Percentiles rank a stretch among this genome's conserved stretches.
These are phyloP conservation scores for Kwoniella shivajii DNA, from an alignment of 1,284 basidiomycete genomes.

Conservation along the genomic window DNA sequence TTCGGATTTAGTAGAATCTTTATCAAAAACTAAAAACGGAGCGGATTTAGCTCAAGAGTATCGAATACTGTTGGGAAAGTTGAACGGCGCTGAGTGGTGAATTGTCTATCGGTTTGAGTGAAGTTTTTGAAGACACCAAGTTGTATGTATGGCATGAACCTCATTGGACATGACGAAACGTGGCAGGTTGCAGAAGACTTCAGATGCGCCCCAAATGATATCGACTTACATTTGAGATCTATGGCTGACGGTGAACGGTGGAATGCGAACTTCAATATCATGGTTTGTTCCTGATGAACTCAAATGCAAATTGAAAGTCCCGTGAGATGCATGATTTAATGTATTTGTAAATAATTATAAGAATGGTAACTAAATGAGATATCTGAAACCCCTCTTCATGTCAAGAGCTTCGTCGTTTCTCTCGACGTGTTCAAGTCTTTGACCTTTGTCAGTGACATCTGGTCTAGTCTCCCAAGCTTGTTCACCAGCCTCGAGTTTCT, in stretches of 20 bases:
- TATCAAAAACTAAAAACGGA: slow-evolving; percentile 42
- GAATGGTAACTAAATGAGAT: slow-evolving; percentile 42
- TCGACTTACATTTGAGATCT: too few species aligned
- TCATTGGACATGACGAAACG: too few species aligned
- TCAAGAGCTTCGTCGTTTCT: slow-evolving; percentile 51
- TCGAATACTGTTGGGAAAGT: not conserved
- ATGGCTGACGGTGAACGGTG: too few species aligned
- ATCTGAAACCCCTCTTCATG: slow-evolving; percentile 56
- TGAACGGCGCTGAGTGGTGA: slow-evolving; percentile 7
- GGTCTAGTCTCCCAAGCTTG: slow-evolving; percentile 28
- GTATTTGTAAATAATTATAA: too few species aligned
- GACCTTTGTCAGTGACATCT: slow-evolving; percentile 49
- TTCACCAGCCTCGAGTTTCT: slow-evolving; percentile 42
- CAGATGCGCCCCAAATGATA: too few species aligned
- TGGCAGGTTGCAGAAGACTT: too few species aligned
- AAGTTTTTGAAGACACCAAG: not conserved
- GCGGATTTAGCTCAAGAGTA: slow-evolving; percentile 8
- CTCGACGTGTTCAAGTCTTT: slow-evolving; percentile 52
- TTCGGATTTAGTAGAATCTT: slow-evolving; percentile 72
- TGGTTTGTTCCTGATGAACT: too few species aligned
- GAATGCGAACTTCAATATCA: too few species aligned
- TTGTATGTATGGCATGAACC: not conserved
- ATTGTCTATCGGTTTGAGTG: not conserved
- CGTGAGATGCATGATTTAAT: not conserved
- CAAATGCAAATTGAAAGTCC: not conserved